These are phyloP conservation scores for Clarireedia sp. DNA, from an alignment of 2,329 filamentous ascomycete species.

Conservation along the genomic window DNA sequence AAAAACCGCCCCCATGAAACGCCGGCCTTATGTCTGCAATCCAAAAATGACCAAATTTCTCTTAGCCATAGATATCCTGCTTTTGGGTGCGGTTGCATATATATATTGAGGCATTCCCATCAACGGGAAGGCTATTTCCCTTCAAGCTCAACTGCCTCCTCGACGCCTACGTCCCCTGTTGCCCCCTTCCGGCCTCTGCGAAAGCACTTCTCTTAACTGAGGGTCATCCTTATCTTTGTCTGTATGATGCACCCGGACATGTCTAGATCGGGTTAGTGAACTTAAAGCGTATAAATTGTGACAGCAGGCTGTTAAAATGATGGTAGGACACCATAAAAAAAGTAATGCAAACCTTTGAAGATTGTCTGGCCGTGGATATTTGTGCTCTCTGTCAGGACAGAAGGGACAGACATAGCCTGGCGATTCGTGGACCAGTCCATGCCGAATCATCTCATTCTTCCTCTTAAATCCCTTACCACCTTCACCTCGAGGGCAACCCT, in stretches of 20 bases:
- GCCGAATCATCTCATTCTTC: slow-evolving; percentile 66
- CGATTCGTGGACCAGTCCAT: slow-evolving; percentile 84
- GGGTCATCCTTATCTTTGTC: slow-evolving; percentile 88
- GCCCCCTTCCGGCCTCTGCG: slow-evolving; percentile 77
- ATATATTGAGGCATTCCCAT: not conserved
- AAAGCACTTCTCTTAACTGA: slow-evolving; percentile 69
- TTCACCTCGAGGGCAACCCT: slow-evolving; percentile 53
- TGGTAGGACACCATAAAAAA: too few relatives aligned
- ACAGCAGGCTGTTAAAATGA: not conserved
- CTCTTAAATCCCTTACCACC: slow-evolving; percentile 62
- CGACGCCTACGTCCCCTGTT: slow-evolving; percentile 69
- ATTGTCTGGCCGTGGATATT: slow-evolving; percentile 92
- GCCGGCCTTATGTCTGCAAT: not conserved
- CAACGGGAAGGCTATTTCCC: not conserved
- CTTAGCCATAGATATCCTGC: not conserved
- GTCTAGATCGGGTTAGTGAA: slow-evolving; percentile 42
- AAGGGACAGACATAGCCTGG: slow-evolving; percentile 96
- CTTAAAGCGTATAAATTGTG: not conserved
- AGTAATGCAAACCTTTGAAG: slow-evolving; percentile 64
- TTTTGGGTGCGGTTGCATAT: not conserved
- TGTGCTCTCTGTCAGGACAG: slow-evolving; percentile 87
- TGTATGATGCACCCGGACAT: slow-evolving; percentile 84
- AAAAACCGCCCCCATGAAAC: not conserved
- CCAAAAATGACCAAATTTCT: not conserved
- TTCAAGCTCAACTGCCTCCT: slow-evolving; percentile 11